Evolutionary conservation across 805 yeast genomes (phyloP), one percentile per base, ranked within the genome.

Genomic region (Wickerhamomyces strasburgensis): DNA sequence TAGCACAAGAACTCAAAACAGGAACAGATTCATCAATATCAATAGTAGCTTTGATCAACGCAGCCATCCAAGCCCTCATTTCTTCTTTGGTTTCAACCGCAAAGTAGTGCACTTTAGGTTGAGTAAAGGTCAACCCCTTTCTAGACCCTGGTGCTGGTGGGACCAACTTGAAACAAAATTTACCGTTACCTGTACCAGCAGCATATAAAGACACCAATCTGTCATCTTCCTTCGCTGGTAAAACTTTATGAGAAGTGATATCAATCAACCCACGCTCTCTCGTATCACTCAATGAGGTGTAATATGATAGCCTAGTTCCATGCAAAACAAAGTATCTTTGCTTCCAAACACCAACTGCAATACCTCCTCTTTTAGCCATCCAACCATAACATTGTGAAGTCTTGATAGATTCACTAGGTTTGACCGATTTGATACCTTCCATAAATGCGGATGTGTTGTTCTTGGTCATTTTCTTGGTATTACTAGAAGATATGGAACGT

Each of bases 71-170:
- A 2, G 73, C 74, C 56, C 96, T 72, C 96, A 90, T 84, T 46
- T 90, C 98, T 34, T 87, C 95, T 39, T 72, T 75, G 0, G 86
- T 73, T 34, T 93, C 97, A 30, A 90, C 96, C 0, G 98, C 97
- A 70, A 93, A 93, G 60, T 83, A 93, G 54, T 93, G 98, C 6
- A 88, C 84, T 48, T 88, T 86, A 19, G 96, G 98, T 46, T 89
- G 96, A 0, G 99, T 93, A 59, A 93, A 93, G 0, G 96, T 89
- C 39, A 93, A 74, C 0, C 98, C 98, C 62, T 89, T 90, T 47
- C 82, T 80, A 36, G 90, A 85, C 0, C 99, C 99, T 0, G 98
- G 98, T 2, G 95, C 95, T 0, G 99, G 99, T 8, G 99, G 99
- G 4, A 89, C 77, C 10, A 93, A 59, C 60, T 89, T 89, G 68